Conservation (phyloP, 2,329 filamentous ascomycete species). For the Trichoderma guizhouense region DNA sequence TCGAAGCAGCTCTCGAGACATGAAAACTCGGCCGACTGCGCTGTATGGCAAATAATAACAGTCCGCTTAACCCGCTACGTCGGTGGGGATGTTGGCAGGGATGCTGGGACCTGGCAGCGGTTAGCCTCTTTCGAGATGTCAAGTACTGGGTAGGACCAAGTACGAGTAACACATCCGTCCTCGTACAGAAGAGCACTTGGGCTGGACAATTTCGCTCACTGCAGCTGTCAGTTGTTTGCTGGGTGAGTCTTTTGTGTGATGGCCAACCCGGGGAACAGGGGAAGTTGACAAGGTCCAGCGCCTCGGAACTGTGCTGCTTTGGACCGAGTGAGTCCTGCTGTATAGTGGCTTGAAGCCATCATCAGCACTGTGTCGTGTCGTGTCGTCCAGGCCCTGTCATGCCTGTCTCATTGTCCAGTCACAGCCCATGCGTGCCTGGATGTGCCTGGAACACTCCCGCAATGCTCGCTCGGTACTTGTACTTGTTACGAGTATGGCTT, state of each 20-base stretch:
- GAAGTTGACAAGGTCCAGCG: neutral
- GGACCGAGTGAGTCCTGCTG: neutral
- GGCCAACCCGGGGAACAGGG: neutral
- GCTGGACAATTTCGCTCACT: neutral
- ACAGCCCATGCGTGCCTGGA: conserved; percentile 14
- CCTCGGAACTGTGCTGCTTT: neutral
- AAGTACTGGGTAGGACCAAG: neutral
- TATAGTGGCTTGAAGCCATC: neutral
- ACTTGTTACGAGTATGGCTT: neutral
- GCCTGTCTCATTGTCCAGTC: neutral
- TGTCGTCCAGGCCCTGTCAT: neutral
- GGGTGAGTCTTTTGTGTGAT: neutral
- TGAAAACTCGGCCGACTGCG: neutral
- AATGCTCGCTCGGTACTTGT: neutral
- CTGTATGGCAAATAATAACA: conserved; percentile 8
- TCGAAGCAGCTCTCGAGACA: neutral
- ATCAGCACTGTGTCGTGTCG: neutral
- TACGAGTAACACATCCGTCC: neutral
- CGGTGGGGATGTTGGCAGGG: conserved; percentile 9
- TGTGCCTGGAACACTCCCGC: neutral
- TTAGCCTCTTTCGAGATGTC: conserved; percentile 8
- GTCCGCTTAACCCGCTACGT: conserved; percentile 2
- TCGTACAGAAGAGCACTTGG: neutral
- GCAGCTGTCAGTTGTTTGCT: conserved; percentile 12
- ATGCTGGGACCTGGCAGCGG: conserved; percentile 18